A percentile compares a stretch with the other conserved stretches of the same genome.
Evolutionary conservation across 805 yeast species (phyloP).

Genomic region (Zygosaccharomyces gambellarensis): DNA sequence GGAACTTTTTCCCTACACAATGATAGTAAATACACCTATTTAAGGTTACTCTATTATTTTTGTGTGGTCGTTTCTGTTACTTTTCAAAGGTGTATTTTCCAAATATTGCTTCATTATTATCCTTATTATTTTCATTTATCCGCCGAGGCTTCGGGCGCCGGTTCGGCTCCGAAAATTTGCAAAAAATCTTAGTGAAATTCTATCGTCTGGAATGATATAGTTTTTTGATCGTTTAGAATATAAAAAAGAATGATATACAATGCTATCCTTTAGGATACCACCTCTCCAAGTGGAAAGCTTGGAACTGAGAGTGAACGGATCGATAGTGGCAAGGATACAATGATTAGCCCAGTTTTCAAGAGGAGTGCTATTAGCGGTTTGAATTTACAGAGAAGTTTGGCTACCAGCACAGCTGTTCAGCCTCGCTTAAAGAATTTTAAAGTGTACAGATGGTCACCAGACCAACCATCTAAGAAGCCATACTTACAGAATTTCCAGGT

Average conservation of each 20-base stretch:
- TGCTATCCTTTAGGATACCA: neutral
- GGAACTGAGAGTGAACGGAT: neutral
- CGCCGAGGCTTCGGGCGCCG: neutral
- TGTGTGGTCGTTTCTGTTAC: too few species aligned
- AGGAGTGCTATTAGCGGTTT: slow-evolving; percentile 9
- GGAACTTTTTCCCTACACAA: too few species aligned
- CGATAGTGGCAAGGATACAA: neutral
- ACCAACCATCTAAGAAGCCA: slow-evolving; percentile 90
- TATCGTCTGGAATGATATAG: neutral
- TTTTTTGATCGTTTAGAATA: neutral
- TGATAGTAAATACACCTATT: too few species aligned
- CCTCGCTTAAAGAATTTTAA: slow-evolving; percentile 77
- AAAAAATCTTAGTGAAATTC: neutral
- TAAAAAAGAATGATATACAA: neutral
- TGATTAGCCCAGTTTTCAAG: slow-evolving; percentile 4
- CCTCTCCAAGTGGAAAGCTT: neutral
- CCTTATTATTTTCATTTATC: neutral
- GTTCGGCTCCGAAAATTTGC: slow-evolving; percentile 7
- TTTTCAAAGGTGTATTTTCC: too few species aligned
- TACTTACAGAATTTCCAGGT: slow-evolving; percentile 74
- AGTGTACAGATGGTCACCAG: slow-evolving; percentile 98
- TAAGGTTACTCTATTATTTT: too few species aligned
- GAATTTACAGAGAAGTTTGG: slow-evolving; percentile 23
- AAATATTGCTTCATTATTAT: neutral
- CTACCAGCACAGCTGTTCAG: slow-evolving; percentile 41